Percentiles rank a stretch among this genome's conserved stretches.
Conservation (phyloP, 768 basidiomycete genomes). For the Suillus hirtellus region DNA sequence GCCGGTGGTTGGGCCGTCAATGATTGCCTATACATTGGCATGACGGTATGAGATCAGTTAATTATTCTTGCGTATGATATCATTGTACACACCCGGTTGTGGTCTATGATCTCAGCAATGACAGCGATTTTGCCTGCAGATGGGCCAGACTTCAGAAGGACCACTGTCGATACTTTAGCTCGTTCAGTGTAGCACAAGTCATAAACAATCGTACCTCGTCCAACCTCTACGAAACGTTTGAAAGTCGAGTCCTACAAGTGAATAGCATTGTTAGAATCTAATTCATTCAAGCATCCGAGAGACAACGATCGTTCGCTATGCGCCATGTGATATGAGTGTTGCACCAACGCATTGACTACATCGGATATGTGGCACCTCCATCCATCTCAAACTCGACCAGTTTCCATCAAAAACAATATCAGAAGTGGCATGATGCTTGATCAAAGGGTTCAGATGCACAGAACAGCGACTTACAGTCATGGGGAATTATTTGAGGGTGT, state of each 20-base stretch:
- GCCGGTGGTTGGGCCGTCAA: constrained; percentile 89
- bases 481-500: background rate
- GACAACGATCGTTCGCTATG: background rate
- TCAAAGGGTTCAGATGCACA: background rate
- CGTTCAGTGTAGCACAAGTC: background rate
- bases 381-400: background rate
- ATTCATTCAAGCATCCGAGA: background rate
- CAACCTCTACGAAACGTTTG: constrained; percentile 97
- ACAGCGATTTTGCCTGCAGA: constrained; percentile 87
- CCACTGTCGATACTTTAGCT: constrained; percentile 44
- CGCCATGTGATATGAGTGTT: background rate
- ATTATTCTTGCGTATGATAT: background rate
- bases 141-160: constrained; percentile 91
- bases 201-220: constrained; percentile 65
- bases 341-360: background rate
- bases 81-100: constrained; percentile 79
- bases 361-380: background rate
- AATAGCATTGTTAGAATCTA: background rate
- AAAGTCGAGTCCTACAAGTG: constrained; percentile 74
- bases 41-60: background rate
- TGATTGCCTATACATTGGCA: constrained; percentile 66
- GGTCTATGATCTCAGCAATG: constrained; percentile 97
- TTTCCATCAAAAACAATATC: background rate
- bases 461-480: constrained; percentile 6
- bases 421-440: background rate